Evolutionary conservation across 2,329 filamentous ascomycete genomes (phyloP).

Genomic region (Alternaria sp.): DNA sequence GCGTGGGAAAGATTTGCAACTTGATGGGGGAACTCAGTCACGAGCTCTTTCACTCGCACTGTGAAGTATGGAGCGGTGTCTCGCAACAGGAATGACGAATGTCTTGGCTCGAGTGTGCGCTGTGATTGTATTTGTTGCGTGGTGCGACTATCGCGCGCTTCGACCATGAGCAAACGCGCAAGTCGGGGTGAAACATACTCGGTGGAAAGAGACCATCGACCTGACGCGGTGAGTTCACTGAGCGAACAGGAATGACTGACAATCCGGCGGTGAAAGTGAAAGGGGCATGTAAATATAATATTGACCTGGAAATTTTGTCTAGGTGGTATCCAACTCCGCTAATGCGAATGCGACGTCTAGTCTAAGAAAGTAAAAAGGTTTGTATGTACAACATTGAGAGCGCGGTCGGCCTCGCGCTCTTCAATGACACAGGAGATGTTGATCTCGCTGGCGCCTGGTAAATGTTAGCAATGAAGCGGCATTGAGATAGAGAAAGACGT

Average conservation of each 20-base stretch:
- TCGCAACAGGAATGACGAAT: neutral
- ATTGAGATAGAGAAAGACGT: slow-evolving; percentile 33
- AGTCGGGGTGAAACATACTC: slow-evolving; percentile 3
- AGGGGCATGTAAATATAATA: neutral
- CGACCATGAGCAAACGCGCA: slow-evolving; percentile 9
- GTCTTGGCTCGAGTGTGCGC: neutral
- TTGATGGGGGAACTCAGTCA: neutral
- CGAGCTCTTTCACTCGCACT: neutral
- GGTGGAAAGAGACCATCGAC: neutral
- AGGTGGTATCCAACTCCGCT: slow-evolving; percentile 35
- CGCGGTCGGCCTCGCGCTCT: slow-evolving; percentile 85
- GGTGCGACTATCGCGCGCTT: neutral
- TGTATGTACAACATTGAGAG: slow-evolving; percentile 95
- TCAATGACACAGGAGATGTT: slow-evolving; percentile 99
- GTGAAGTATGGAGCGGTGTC: neutral
- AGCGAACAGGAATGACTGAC: neutral
- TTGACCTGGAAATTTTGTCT: slow-evolving; percentile 11
- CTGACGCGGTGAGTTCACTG: neutral
- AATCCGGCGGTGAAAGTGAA: neutral
- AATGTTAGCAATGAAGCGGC: neutral
- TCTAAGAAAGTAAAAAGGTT: slow-evolving; percentile 97
- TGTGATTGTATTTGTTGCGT: neutral
- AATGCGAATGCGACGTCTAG: slow-evolving; percentile 49
- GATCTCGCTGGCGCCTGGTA: slow-evolving; percentile 92
- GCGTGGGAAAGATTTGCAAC: neutral